These are phyloP conservation scores for Gnomoniopsis smithogilvyi DNA, from an alignment of 2,329 filamentous ascomycete genomes.

Conservation along the genomic window DNA sequence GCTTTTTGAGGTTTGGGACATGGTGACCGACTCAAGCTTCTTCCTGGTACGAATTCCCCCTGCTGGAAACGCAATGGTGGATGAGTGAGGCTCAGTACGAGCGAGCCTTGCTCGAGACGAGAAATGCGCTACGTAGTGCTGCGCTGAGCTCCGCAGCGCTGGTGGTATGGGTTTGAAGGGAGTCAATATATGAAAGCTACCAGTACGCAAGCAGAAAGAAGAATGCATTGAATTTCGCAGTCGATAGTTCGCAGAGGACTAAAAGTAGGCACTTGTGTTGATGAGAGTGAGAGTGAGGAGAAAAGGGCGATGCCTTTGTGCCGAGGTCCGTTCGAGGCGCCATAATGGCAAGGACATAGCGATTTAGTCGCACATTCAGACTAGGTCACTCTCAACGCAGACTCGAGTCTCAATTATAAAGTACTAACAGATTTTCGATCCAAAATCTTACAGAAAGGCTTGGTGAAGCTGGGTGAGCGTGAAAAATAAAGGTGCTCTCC, in stretches of 20 bases:
- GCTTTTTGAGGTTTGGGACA: neutral
- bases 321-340: conserved; percentile 10
- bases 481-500: no score
- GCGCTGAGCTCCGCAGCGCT: no score
- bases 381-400: neutral
- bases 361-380: neutral
- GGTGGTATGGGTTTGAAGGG: no score
- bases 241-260: neutral
- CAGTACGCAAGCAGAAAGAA: neutral
- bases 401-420: no score
- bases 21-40: neutral
- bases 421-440: no score
- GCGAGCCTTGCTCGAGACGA: neutral
- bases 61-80: neutral
- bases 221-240: neutral
- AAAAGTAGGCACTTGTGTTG: neutral
- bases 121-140: no score
- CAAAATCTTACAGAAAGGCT: no score
- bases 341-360: neutral
- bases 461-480: no score
- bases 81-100: neutral
- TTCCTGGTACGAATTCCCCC: no score
- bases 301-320: neutral
- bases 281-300: neutral
- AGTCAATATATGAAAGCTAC: neutral